Base-by-base conservation (phyloP, 768 basidiomycete species). In the Collybia sordida region DNA sequence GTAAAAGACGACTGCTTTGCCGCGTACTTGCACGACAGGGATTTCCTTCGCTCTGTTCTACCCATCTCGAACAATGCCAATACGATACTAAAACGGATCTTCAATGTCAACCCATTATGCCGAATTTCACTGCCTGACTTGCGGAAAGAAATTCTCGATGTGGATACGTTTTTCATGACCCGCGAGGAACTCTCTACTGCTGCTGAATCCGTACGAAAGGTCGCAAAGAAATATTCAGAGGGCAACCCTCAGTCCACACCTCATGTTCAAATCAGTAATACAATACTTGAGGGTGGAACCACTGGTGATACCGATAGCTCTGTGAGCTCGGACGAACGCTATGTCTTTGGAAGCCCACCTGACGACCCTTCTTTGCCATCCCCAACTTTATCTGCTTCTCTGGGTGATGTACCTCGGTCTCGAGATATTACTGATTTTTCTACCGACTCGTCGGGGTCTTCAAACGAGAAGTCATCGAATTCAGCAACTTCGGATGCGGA, bases 1-100 rank as follows among this genome's bases (percentile, higher is more conserved):
- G 73, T 72, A 52, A 75, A 68, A 23, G 90, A 93, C 69, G 78
- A 81, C 43, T 83, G 80, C 50, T 93, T 86, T 71, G 61, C 72
- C 7, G 77, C 80, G 12, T 93, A 75, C 71, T 64, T 88, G 51
- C 69, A 76, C 53, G 73, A 91, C 60, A 73, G 70, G 39, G 69
- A 88, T 58, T 86, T 83, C 61, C 78, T 93, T 34, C 77, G 77
- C 41, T 66, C 77, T 17, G 81, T 83, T 52, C 77, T 93, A 17
- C 90, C 90, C 23, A 88, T 94, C 59, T 91, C 90, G 8, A 56
- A 68, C 36, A 78, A 75, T 11, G 78, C 82, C 57, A 85, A 89
- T 66, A 59, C 62, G 0, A 77, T 93, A 58, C 73, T 95, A 59
- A 84, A 84, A 60, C 75, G 75, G 49, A 81, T 91, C 52, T 93